Percentiles rank a stretch among this genome's conserved stretches.
Conservation (phyloP, 441 rosid species). For the Adansonia madagascariensis region DNA sequence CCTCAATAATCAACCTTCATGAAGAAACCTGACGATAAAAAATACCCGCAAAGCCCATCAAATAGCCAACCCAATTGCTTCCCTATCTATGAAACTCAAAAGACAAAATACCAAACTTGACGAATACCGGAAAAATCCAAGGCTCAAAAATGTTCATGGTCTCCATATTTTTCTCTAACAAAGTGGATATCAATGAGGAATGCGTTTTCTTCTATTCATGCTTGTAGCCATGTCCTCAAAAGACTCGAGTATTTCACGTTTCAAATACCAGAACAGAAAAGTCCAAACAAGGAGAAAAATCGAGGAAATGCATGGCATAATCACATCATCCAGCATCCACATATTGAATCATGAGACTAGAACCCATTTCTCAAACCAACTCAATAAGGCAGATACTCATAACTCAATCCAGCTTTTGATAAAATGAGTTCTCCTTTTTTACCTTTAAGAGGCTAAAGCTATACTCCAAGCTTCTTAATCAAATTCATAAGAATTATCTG, state of each 20-base stretch:
- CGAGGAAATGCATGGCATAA: background rate
- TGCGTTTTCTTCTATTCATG: too few relatives aligned
- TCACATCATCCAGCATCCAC: slow-evolving; percentile 10
- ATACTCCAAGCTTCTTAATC: background rate
- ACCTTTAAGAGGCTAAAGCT: background rate
- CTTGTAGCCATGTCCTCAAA: too few relatives aligned
- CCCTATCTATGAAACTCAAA: too few relatives aligned
- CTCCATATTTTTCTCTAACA: too few relatives aligned
- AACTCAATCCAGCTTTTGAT: background rate
- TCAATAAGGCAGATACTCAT: background rate
- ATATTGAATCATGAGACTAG: background rate
- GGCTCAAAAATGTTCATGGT: too few relatives aligned
- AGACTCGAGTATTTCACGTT: background rate
- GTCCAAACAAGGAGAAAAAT: slow-evolving; percentile 8
- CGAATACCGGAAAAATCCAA: too few relatives aligned
- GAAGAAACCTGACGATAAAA: too few relatives aligned
- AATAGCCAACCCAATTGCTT: too few relatives aligned
- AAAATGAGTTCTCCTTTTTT: slow-evolving; percentile 6
- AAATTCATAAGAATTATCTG: background rate
- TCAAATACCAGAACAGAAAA: slow-evolving; percentile 10
- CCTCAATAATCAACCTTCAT: too few relatives aligned
- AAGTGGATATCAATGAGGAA: too few relatives aligned
- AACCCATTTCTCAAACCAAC: slow-evolving; percentile 12
- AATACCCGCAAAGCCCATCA: too few relatives aligned
- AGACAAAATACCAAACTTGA: too few relatives aligned